Evolutionary conservation across 148 eudicot genomes (phyloP).

Genomic region (Diospyros lotus): DNA sequence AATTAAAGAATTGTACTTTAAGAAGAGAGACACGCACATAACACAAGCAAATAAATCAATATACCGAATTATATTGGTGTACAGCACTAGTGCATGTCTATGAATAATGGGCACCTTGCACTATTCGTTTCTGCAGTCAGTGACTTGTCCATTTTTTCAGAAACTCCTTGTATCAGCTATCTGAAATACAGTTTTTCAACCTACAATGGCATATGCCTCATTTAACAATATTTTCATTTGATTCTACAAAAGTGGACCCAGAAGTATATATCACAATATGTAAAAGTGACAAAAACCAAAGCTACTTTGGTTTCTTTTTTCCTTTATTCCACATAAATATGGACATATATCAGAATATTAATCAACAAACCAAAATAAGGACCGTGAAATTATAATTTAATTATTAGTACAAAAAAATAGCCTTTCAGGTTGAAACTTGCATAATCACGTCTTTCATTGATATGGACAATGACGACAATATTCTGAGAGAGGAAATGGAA

Average conservation of each 20-base stretch:
- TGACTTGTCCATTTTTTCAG: background rate
- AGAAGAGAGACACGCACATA: background rate
- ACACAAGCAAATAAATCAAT: background rate
- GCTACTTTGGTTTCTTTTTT: background rate
- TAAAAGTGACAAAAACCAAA: background rate
- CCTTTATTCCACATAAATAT: background rate
- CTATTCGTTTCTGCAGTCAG: background rate
- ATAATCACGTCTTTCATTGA: background rate
- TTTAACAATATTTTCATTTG: background rate
- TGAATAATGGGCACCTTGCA: background rate
- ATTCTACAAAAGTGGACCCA: background rate
- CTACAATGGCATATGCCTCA: background rate
- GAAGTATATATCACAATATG: background rate
- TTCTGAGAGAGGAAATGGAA: background rate
- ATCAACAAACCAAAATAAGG: background rate
- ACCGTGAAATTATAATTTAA: background rate
- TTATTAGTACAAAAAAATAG: background rate
- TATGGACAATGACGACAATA: background rate
- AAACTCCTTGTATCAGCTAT: background rate
- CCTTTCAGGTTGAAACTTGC: background rate
- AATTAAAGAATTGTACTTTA: background rate
- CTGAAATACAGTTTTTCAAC: background rate
- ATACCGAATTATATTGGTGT: background rate
- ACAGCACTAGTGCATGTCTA: background rate
- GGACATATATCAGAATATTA: background rate